Percentiles rank a stretch among this genome's conserved stretches.
Evolutionary conservation across 306 rosid species (phyloP).

Genomic region (Glycine tomentella): DNA sequence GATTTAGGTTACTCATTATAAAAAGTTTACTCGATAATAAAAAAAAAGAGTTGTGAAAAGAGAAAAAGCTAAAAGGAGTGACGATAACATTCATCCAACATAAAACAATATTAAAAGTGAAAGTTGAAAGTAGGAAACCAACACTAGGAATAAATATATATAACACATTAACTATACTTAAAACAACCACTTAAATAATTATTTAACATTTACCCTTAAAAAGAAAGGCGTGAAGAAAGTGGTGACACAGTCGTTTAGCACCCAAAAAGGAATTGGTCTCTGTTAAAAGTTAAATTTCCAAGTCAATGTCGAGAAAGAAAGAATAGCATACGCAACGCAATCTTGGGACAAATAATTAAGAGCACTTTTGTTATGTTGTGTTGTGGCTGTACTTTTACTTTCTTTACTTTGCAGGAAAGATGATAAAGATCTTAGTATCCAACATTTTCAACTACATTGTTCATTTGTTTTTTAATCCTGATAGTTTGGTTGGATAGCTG

Average conservation of each 20-base stretch:
- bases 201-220: background rate
- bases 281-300: too few species aligned
- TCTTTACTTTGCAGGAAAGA: background rate
- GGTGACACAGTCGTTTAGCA: slow-evolving; percentile 26
- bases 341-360: background rate
- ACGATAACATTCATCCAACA: background rate
- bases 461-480: too few species aligned
- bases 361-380: background rate
- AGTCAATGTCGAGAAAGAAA: background rate
- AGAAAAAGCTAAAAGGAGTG: background rate
- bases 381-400: slow-evolving; percentile 1
- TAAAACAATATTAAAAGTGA: background rate
- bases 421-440: background rate
- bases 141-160: background rate
- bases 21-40: background rate
- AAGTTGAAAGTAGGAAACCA: slow-evolving; percentile 21
- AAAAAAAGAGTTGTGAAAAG: background rate
- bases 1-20: background rate
- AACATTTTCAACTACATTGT: too few species aligned
- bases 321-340: background rate
- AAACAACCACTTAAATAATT: background rate
- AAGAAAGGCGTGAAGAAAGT: background rate
- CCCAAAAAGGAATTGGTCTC: background rate
- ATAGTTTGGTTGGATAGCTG: too few species aligned
- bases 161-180: background rate